Evolutionary conservation across 768 basidiomycete genomes (phyloP), one percentile per base, ranked within the genome.

Genomic region (Collybiopsis luxurians): DNA sequence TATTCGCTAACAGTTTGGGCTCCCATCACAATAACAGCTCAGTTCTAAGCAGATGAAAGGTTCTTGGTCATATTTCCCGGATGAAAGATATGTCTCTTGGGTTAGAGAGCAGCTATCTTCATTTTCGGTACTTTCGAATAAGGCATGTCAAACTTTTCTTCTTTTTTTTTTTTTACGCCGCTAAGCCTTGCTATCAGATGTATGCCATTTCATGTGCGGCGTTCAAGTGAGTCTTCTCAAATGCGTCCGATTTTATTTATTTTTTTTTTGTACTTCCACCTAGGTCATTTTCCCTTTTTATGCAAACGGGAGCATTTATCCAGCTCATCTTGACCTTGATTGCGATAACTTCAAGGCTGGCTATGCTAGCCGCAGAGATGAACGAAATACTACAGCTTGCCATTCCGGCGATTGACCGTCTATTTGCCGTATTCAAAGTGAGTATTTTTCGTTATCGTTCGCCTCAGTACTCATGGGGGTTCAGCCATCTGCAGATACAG

Each of bases 261-360:
- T 12, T 45, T 38, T 36, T 55, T 34, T 9, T 53, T 4, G 24
- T n/a, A 13, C 19, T 13, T 36, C 49, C 53, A 38, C 38, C 53
- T 48, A 92, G 90, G 44, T 79, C 79, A 27, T 83, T 90, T 57
- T 70, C 75, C 27, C 73, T 85, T 24, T 79, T 81, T 31, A 80
- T 92, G 76, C 87, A 87, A 65, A 79, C 82, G 0, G 89, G 86
- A 17, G 85, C 89, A 17, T 93, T 93, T 63, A 73, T 88, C 12
- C 86, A 87, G 59, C 66, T 89, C 15, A 69, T 86, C n/a, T 64
- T 93, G 45, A 72, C 82, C 4, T 74, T 92, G 40, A 73, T 76
- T 23, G 87, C 84, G 12, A 78, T 89, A 38, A 71, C 79, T 43
- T 86, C 87, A 2, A 79, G 90, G 56, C 68, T 89, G 65, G 72